These are phyloP conservation scores for Trichoderma semiorbis DNA, from an alignment of 2,329 filamentous ascomycete genomes.

Conservation along the genomic window DNA sequence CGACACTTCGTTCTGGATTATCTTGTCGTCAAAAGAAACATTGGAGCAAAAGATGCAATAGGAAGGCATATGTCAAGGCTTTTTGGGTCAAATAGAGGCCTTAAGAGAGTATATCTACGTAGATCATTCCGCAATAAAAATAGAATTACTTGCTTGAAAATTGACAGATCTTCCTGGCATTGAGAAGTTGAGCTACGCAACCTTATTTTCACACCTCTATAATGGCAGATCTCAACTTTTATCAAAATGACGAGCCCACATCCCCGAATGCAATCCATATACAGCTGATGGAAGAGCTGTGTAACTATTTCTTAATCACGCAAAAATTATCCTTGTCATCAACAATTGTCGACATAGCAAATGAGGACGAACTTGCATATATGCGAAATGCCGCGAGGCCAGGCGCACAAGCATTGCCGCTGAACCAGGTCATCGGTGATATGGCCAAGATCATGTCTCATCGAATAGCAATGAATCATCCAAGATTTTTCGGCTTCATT, in stretches of 20 bases:
- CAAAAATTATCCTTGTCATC: not conserved
- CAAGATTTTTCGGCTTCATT: conserved; percentile 24
- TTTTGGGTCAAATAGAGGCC: not conserved
- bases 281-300: not conserved
- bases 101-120: not conserved
- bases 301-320: not conserved
- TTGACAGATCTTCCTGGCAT: not conserved
- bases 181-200: not conserved
- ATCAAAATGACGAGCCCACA: not conserved
- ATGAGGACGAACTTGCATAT: not conserved
- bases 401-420: not conserved
- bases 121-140: not conserved
- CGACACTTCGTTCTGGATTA: not conserved
- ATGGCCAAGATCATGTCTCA: conserved; percentile 14
- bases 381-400: not conserved
- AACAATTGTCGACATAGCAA: not conserved
- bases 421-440: conserved; percentile 5
- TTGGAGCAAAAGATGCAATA: not conserved
- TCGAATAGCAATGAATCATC: conserved; percentile 19
- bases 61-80: not conserved
- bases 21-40: not conserved
- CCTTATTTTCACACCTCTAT: no score
- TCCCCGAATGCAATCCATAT: not conserved
- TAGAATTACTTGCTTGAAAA: not conserved
- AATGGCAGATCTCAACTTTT: not conserved